Evolutionary conservation across 805 yeast species (phyloP).

Genomic region (Tetrapisispora nanseiensis): DNA sequence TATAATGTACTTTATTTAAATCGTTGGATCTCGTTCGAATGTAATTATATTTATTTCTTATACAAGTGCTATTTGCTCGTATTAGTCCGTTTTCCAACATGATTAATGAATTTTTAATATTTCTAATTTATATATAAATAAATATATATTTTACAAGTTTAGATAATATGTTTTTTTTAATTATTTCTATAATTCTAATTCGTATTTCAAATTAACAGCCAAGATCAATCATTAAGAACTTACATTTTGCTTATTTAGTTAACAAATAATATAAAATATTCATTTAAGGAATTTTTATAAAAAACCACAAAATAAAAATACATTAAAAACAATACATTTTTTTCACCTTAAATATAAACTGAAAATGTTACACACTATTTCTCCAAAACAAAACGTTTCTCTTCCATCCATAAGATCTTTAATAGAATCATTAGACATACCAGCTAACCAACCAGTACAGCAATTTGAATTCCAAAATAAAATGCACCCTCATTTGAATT

Average conservation of each 20-base stretch:
- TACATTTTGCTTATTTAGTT: no score
- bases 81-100: neutral
- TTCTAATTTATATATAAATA: neutral
- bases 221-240: no score
- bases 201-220: no score
- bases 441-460: neutral
- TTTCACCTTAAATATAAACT: no score
- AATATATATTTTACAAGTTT: neutral
- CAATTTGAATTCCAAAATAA: neutral
- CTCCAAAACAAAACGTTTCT: neutral
- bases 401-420: slow-evolving; percentile 3
- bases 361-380: neutral
- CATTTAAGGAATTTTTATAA: no score
- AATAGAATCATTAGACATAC: neutral
- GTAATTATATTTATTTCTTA: neutral
- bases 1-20: no score
- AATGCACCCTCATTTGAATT: neutral
- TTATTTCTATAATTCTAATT: no score
- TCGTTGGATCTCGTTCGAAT: neutral
- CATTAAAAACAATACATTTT: no score
- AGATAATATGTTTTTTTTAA: no score
- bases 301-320: no score
- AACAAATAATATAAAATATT: no score
- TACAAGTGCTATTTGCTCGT: neutral
- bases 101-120: neutral